Percentiles rank a stretch among this genome's conserved stretches.
These are phyloP conservation scores for Apiospora marii DNA, from an alignment of 2,329 filamentous ascomycete genomes.

Conservation along the genomic window DNA sequence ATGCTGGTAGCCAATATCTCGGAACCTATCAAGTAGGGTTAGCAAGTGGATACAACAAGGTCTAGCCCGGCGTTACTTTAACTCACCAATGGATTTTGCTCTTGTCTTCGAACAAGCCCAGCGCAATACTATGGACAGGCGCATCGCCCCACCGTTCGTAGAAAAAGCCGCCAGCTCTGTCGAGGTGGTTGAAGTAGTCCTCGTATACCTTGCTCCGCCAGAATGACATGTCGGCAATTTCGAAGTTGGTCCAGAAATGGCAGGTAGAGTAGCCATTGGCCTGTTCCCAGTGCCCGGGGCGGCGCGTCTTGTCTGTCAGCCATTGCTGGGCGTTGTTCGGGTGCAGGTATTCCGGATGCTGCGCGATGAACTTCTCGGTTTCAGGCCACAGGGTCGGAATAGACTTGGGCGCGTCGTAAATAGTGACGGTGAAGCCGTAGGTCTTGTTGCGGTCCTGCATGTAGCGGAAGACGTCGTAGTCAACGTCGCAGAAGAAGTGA, in stretches of 20 bases:
- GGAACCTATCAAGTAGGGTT: constrained; percentile 73
- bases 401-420: constrained; percentile 90
- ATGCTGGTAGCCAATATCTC: constrained; percentile 98
- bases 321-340: constrained; percentile 87
- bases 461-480: constrained; percentile 98
- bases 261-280: constrained; percentile 97
- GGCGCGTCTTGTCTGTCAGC: constrained; percentile 79
- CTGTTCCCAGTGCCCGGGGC: constrained; percentile 80
- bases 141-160: constrained; percentile 99
- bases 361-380: constrained; percentile 86
- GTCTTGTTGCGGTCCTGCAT: constrained; percentile 99
- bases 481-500: constrained; percentile 98
- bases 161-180: constrained; percentile 95
- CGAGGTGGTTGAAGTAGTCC: constrained; percentile 95
- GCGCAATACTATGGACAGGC: constrained; percentile 91
- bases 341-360: constrained; percentile 82
- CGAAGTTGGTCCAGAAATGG: constrained; percentile 99
- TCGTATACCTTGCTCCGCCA: constrained; percentile 91
- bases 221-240: constrained; percentile 92
- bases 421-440: constrained; percentile 97
- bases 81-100: constrained; percentile 90
- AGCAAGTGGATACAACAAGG: not conserved
- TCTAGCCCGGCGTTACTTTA: constrained; percentile 40
- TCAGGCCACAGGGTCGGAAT: constrained; percentile 95
- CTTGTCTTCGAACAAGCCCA: constrained; percentile 91